Conservation (phyloP, 1,139 yeast genomes). For the Candida neerlandica region DNA sequence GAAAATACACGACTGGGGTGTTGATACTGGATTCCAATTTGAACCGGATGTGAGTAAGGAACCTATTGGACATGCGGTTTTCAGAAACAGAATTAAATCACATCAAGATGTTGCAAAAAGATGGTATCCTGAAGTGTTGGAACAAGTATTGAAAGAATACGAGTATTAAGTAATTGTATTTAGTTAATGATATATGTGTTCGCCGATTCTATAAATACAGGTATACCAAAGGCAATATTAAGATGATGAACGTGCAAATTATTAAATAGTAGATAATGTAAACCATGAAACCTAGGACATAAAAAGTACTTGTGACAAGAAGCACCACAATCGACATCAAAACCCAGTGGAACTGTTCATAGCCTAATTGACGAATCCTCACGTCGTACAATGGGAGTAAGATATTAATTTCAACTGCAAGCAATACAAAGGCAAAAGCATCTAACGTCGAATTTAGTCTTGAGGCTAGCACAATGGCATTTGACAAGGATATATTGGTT, state of each 20-base stretch:
- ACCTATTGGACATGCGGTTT: slow-evolving; percentile 62
- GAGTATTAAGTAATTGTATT: not conserved
- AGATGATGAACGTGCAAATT: not conserved
- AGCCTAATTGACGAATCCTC: slow-evolving; percentile 48
- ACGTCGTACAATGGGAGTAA: slow-evolving; percentile 71
- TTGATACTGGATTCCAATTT: slow-evolving; percentile 54
- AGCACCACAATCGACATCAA: not conserved
- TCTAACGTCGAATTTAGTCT: slow-evolving; percentile 70
- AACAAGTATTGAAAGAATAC: slow-evolving; percentile 29
- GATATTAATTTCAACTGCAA: slow-evolving; percentile 72
- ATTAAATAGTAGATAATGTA: not conserved
- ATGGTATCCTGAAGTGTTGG: slow-evolving; percentile 60
- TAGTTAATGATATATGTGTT: not conserved
- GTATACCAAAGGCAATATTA: not conserved
- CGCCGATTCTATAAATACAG: not conserved
- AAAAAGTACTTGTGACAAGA: not conserved
- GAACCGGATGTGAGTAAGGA: slow-evolving; percentile 44
- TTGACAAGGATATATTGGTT: slow-evolving; percentile 80
- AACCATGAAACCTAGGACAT: slow-evolving; percentile 1
- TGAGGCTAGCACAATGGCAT: slow-evolving; percentile 89
- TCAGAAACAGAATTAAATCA: slow-evolving; percentile 63
- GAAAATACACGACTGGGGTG: slow-evolving; percentile 40
- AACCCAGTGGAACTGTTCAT: slow-evolving; percentile 25
- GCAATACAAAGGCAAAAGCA: slow-evolving; percentile 80
- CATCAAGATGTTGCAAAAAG: slow-evolving; percentile 67